Evolutionary conservation across 441 rosid genomes (phyloP).

Genomic region (Erysimum pusillum): DNA sequence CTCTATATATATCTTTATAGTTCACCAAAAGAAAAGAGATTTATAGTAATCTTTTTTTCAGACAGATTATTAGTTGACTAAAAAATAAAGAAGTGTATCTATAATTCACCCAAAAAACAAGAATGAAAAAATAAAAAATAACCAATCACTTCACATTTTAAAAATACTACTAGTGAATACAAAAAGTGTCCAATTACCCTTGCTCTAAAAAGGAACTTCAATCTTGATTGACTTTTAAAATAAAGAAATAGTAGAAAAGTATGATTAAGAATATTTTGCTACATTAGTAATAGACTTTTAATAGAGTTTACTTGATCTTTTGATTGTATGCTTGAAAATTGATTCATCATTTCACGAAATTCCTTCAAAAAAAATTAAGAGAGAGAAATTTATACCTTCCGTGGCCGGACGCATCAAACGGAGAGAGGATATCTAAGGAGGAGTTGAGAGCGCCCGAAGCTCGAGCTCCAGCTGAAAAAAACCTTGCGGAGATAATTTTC

Average conservation of each 20-base stretch:
- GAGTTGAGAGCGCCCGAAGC: conserved; percentile 62
- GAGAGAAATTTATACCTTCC: conserved; percentile 64
- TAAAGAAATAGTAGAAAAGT: too few relatives aligned
- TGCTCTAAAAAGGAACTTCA: too few relatives aligned
- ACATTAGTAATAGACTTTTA: not conserved
- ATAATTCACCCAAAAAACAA: not conserved
- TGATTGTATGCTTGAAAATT: not conserved
- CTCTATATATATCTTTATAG: too few relatives aligned
- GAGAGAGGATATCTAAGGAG: conserved; percentile 81
- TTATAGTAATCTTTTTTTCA: too few relatives aligned
- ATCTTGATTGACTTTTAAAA: too few relatives aligned
- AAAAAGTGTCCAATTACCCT: too few relatives aligned
- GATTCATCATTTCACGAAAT: not conserved
- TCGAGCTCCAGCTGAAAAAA: conserved; percentile 86
- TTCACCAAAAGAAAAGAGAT: too few relatives aligned
- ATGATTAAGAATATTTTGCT: not conserved
- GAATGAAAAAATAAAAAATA: too few relatives aligned
- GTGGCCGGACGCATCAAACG: conserved; percentile 83
- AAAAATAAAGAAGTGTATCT: not conserved
- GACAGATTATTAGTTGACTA: not conserved
- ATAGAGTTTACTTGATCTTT: not conserved
- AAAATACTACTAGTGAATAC: too few relatives aligned
- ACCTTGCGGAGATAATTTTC: conserved; percentile 78
- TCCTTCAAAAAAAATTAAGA: not conserved
- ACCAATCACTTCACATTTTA: too few relatives aligned